phyloP scores from a whole-genome alignment of 257 asterid genomes.

The Striga asiatica region DNA sequence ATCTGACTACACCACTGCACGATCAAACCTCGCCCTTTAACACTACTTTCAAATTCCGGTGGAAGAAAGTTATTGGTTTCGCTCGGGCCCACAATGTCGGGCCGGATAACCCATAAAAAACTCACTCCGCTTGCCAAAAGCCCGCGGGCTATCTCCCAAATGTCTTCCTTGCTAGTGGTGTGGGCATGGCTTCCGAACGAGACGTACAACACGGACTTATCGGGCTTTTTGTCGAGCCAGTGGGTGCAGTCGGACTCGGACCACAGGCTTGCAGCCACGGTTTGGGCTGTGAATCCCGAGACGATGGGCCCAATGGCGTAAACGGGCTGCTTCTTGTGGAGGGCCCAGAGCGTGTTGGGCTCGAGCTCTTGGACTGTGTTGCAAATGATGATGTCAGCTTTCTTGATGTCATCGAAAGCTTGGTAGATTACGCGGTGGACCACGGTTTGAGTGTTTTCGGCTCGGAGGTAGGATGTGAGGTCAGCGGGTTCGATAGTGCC shows the following conservation, averaged over 20 bases:
- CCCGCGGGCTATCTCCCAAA: conserved; percentile 60
- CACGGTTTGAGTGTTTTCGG: conserved; percentile 34
- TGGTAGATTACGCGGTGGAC: conserved; percentile 55
- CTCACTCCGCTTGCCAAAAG: conserved; percentile 33
- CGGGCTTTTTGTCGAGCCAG: conserved; percentile 50
- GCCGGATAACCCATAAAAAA: conserved; percentile 64
- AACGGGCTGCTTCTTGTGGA: conserved; percentile 33
- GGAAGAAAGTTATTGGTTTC: conserved; percentile 36
- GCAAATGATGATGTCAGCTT: conserved; percentile 50
- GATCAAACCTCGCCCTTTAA: conserved; percentile 36
- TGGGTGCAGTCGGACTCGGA: conserved; percentile 61
- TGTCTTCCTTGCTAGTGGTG: conserved; percentile 40
- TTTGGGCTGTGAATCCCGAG: conserved; percentile 36
- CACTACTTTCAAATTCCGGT: conserved; percentile 21
- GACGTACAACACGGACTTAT: conserved; percentile 49
- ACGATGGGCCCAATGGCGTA: conserved; percentile 60
- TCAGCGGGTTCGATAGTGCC: conserved; percentile 45
- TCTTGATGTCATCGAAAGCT: conserved; percentile 47
- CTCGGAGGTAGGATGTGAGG: conserved; percentile 53
- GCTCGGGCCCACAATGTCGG: conserved; percentile 50
- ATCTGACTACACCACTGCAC: conserved; percentile 61
- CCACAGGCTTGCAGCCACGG: conserved; percentile 52
- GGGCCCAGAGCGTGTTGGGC: conserved; percentile 35
- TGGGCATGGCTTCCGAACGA: conserved; percentile 75
- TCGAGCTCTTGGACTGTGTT: conserved; percentile 68